Evolutionary conservation across 306 rosid species (phyloP), one percentile per base, ranked within the genome.

Genomic region (Urtica urens): DNA sequence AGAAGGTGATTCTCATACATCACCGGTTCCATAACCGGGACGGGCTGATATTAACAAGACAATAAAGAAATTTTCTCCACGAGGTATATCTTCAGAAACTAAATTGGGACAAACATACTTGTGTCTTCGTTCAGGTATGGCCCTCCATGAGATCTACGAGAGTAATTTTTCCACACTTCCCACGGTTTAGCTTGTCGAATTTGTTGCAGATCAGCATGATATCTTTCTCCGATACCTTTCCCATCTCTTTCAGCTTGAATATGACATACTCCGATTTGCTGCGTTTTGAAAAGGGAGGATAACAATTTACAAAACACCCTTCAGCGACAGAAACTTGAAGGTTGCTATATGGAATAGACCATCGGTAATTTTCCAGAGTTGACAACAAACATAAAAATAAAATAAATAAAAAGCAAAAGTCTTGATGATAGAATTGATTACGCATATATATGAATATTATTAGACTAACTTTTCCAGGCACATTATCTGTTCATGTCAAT

Each of bases 191-290:
- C 73, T 70, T 70, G 49, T 92, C 99, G 48, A 92, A 92, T 71
- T 82, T 80, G 60, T 76, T 43, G 60, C 86, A 49, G 41, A 92
- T 55, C 77, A 59, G 77, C 79, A 75, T 62, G 41, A 85, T 67
- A 70, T 92, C 99, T 69, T 82, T 92, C 64, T 85, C 83, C 1
- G 83, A 48, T 35, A 85, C 75, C 75, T 71, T 92, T 27, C 85
- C 86, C 96, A 92, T 73, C 85, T 92, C 96, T 74, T 92, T 85
- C 33, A 92, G 99, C 75, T 92, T 92, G 94, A 70, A 85, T 64
- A 92, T 65, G 44, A 82, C 99, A 59, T 68, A 92, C 57, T 92
- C 99, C 24, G 96, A 79, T 66, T 86, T 85, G 57, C 99, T 85
- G 77, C 85, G 75, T 16, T n/a, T n/a, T n/a, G n/a, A n/a, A n/a